Base-by-base conservation (phyloP, 495 filamentous ascomycete genomes). In the Xylaria intraflava region DNA sequence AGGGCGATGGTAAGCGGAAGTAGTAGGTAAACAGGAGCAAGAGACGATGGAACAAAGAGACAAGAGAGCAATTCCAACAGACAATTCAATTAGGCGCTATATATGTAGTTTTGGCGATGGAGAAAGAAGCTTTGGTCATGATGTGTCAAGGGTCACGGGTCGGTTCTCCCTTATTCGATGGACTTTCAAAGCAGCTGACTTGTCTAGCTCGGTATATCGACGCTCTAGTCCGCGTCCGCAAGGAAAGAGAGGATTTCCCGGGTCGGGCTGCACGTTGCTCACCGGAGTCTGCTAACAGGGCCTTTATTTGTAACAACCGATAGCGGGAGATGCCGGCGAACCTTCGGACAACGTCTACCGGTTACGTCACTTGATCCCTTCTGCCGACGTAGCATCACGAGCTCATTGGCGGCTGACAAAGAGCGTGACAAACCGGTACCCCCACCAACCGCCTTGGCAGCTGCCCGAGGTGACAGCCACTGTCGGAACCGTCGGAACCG, bases 171-270 rank as follows among this genome's bases (percentile, higher is more conserved):
- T 38, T 16, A n/a, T 19, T 38, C 35, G 35, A n/a, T 38, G 35
- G 22, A 2, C 41, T 16, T 23, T 16, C 23, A 24, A 16, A 43
- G 20, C 23, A 11, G 23, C 20, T 43, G 14, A 26, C 14, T n/a
- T 43, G 8, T 12, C 44, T 49, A 49, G 52, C 33, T 55, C 52
- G 52, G 52, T 30, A 46, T 20, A 36, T 40, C 36, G 47, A 40
- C 31, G 29, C 38, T 16, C 35, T 41, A 38, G 19, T 43, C 35
- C 23, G 27, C 12, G 36, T 27, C 35, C 26, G 29, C 24, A 40
- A 1, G 31, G 12, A 24, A 53, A 66, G 64, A 65, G 61, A 59
- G 58, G 58, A 66, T 64, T 66, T 66, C 29, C 58, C 63, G 61
- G 64, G 61, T 53, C 40, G 10, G 39, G 43, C 42, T 24, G 51